Base-by-base conservation (phyloP, 1,139 yeast genomes). In the Taiozyma sp. region DNA sequence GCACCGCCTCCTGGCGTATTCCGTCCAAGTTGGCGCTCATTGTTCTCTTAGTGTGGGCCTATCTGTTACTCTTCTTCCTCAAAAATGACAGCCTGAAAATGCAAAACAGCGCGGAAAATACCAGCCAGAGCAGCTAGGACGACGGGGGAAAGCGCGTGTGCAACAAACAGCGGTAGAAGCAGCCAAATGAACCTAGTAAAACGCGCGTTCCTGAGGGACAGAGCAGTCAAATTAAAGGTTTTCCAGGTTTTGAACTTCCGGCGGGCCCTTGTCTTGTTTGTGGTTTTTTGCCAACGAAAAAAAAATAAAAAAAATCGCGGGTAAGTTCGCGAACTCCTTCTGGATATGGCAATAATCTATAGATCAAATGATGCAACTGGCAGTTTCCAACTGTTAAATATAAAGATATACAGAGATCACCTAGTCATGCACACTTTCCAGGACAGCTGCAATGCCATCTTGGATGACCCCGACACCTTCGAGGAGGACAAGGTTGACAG, bases 1-100 rank as follows among this genome's bases (percentile, higher is more conserved):
- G 79, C 39, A 76, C 69, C 32, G 77, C 70, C 51, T 75, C 80
- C 32, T 70, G 61, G 40, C 79, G 73, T 48, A 75, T 67, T 51
- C 72, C 62, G 50, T 74, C 79, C 68, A 74, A 69, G 47, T 53
- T 54, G 4, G 56, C 51, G 36, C 42, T 45, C 58, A 39, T 34
- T 51, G 49, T 36, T 10, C n/a, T 7, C n/a, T 7, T 32, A 7
- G 36, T 32, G 54, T 38, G 40, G 48, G 43, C 16, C 13, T 46
- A 42, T 36, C 10, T 36, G 43, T 36, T 36, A 5, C 45, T 43
- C 28, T 16, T 44, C 41, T n/a, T n/a, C 24, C 43, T 24, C 16
- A 27, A 41, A 41, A 41, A 41, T 41, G 43, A 22, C 16, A n/a
- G 43, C n/a, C 29, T 19, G 10, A 19, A 27, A 23, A 23, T 12